Percentiles rank a stretch among this genome's conserved stretches.
phyloP scores from a whole-genome alignment of 2,329 filamentous ascomycete species.

The Penicillium italicum region DNA sequence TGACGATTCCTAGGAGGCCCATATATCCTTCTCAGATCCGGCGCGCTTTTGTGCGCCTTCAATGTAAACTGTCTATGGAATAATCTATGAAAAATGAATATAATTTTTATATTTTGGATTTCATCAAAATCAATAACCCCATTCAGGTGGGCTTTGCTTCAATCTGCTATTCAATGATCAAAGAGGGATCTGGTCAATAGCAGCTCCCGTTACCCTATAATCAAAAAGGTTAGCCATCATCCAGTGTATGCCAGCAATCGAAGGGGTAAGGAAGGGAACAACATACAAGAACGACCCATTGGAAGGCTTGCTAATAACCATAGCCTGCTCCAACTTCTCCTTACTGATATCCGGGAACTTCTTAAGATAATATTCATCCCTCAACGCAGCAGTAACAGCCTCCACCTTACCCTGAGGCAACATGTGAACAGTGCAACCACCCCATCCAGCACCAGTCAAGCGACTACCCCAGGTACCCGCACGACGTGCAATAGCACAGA shows the following conservation, averaged over 20 bases:
- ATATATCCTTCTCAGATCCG: neutral
- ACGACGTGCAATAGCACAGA: slow-evolving; percentile 73
- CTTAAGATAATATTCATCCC: slow-evolving; percentile 76
- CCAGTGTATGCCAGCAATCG: neutral
- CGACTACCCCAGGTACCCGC: slow-evolving; percentile 82
- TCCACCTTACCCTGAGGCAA: slow-evolving; percentile 80
- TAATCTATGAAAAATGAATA: neutral
- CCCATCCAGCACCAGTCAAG: slow-evolving; percentile 92
- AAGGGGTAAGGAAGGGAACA: neutral
- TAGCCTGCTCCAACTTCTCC: slow-evolving; percentile 72
- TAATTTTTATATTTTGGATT: neutral
- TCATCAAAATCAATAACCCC: neutral
- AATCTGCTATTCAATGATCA: slow-evolving; percentile 17
- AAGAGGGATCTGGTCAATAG: slow-evolving; percentile 34
- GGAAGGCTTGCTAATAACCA: slow-evolving; percentile 80
- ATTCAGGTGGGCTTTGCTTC: neutral
- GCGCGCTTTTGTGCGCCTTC: neutral
- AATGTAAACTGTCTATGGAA: neutral
- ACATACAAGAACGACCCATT: slow-evolving; percentile 45
- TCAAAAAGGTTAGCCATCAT: slow-evolving; percentile 12
- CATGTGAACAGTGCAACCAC: slow-evolving; percentile 91
- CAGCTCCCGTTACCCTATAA: slow-evolving; percentile 37
- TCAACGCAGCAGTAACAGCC: slow-evolving; percentile 71
- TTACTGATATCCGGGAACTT: slow-evolving; percentile 63
- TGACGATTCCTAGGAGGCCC: neutral